Base-by-base conservation (phyloP, 2,329 filamentous ascomycete genomes). In the Colletotrichum sublineola region DNA sequence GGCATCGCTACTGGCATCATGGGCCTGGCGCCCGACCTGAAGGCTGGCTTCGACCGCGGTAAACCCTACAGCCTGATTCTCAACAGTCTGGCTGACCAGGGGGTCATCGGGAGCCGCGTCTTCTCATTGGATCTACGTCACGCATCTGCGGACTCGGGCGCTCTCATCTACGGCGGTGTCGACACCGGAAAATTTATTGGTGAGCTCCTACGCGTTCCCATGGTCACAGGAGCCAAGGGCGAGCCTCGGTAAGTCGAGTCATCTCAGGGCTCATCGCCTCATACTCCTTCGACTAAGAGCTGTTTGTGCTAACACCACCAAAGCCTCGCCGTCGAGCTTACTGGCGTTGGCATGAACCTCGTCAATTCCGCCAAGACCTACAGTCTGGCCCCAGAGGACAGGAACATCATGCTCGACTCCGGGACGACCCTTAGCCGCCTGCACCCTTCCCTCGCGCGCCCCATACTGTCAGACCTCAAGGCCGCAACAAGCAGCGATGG, bases 21-120 rank as follows among this genome's bases (percentile, higher is more conserved):
- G 53, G 87, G 87, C 11, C 82, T 89, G 3, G 86, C 83, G 0
- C 85, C 85, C 0, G 81, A 84, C 63, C 76, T 81, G 50, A 70
- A 78, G 6, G 74, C 82, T 76, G 79, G 89, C 61, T 79, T 85
- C 79, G 77, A 76, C 15, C 44, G 77, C 3, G 63, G 60, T 48
- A 65, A 77, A 53, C 82, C 82, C 2, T 92, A 92, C 69, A 86
- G 86, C 1, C 84, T 89, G 33, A 82, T 92, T 29, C 80, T 89
- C 57, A 86, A 86, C 75, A 85, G 81, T 31, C 82, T 89, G 77
- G 81, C 81, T 1, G 76, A 79, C 0, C 84, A 88, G 74, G 84
- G 84, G 20, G 75, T 86, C 44, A 88, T 87, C 68, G 80, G 83
- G 56, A 86, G 84, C 68, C 84, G 84, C n/a, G 80, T 85, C 46